Evolutionary conservation across 352 stramenopile species (phyloP), one percentile per base, ranked within the genome.

Genomic region (Halophytophthora polymorphica): DNA sequence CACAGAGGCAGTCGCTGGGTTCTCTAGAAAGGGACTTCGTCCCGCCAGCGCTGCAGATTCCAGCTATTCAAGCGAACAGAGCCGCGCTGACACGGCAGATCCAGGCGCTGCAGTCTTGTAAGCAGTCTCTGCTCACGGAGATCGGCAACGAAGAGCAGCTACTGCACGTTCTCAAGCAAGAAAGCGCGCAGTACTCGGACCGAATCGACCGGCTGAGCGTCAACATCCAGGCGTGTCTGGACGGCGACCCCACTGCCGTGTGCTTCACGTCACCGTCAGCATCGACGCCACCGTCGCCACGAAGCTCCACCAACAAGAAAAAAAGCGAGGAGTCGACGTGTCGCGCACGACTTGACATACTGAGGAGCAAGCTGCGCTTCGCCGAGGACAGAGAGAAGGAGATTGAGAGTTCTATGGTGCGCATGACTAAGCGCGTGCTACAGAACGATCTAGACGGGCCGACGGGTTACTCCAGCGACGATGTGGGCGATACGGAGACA

Each of bases 391-490:
- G 83, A 35, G 78, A 89, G 45, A 73, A 73, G 18, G 72, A 88
- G 45, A 87, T 92, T 23, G 81, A 91, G 36, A 72, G 61, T 3
- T 71, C 76, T 0, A 85, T 89, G 57, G 74, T 91, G 21, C 64
- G 66, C 10, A 83, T 86, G 61, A 91, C 81, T 6, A 89, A 88
- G 58, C 71, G 77, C 18, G 72, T 88, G 11, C 49, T 91, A 5
- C 62, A 83, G 33, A 60, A 63, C 12, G 73, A 89, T 18, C 36
- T 77, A 31, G 52, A 59, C 48, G 31, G 42, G 37, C 18, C 25
- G 6, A 31, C 36, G 37, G 48, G 47, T 4, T 66, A 68, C 21
- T 22, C 47, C 12, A 58, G n/a, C 13, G 45, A 58, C 50, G 49
- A 50, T 12, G 54, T 69, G 28, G 59, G 58, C 15, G 55, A 53